Conservation (phyloP, 1,284 basidiomycete genomes). For the Ganoderma multipileum region DNA sequence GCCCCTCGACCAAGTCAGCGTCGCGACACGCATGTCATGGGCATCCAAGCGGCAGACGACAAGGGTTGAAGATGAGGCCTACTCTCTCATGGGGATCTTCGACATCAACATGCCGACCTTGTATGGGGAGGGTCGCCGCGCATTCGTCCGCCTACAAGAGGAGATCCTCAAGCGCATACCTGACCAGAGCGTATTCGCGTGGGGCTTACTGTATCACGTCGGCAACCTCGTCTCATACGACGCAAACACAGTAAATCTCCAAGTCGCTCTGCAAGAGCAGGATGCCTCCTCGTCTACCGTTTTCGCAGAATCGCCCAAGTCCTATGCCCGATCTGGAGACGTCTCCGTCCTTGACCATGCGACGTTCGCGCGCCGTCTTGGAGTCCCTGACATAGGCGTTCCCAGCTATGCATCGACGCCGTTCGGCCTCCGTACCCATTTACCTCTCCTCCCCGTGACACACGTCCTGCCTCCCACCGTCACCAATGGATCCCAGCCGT, state of each 20-base stretch:
- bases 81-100: slow-evolving; percentile 4
- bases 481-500: background rate
- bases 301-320: background rate
- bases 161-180: background rate
- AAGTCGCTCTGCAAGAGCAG: background rate
- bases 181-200: background rate
- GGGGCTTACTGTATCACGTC: background rate
- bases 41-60: background rate
- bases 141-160: slow-evolving; percentile 5
- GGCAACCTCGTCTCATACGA: background rate
- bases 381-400: background rate
- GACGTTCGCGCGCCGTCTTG: background rate
- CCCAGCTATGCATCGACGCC: background rate
- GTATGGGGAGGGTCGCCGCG: background rate
- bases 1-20: background rate
- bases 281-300: background rate
- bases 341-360: background rate
- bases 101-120: background rate
- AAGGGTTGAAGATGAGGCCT: slow-evolving; percentile 1
- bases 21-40: slow-evolving; percentile 19
- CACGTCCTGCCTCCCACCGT: background rate
- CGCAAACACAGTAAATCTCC: background rate
- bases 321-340: background rate
- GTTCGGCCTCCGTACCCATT: background rate
- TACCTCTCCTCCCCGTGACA: background rate